Evolutionary conservation across 169 alveolate species (phyloP).

Genomic region (Eimeria maxima): DNA sequence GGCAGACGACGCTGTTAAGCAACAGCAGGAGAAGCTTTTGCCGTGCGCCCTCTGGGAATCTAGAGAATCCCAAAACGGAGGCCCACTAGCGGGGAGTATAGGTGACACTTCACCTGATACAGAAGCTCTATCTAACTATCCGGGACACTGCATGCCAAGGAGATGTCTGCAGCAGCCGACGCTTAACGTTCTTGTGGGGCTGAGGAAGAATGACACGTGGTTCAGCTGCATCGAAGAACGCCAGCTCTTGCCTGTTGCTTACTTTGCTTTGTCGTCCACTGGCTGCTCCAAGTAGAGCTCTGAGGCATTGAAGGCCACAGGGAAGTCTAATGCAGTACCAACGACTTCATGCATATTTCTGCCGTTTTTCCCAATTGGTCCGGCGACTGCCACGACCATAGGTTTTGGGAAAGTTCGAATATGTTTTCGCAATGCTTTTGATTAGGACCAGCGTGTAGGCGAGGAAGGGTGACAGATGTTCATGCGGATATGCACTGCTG

Average conservation of each 20-base stretch:
- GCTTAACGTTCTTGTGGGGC: background rate
- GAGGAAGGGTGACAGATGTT: background rate
- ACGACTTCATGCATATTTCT: background rate
- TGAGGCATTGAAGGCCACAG: background rate
- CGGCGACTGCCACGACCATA: background rate
- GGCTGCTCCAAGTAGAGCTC: background rate
- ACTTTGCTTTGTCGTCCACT: background rate
- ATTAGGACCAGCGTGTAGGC: background rate
- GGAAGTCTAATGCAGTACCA: background rate
- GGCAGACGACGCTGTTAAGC: background rate
- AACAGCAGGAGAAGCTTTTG: background rate
- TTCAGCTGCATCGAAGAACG: constrained; percentile 3
- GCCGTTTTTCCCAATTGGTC: background rate
- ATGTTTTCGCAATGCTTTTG: background rate
- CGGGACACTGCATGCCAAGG: background rate
- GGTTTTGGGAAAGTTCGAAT: background rate
- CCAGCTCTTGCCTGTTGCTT: constrained; percentile 9
- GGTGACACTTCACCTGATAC: background rate
- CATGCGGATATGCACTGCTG: background rate
- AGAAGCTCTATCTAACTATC: background rate
- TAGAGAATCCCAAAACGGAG: background rate
- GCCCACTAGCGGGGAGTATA: background rate
- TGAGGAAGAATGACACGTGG: background rate
- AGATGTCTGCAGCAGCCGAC: background rate
- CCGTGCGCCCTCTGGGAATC: background rate